phyloP scores from a whole-genome alignment of 163 green algal genomes.

The Scenedesmus sp. region DNA sequence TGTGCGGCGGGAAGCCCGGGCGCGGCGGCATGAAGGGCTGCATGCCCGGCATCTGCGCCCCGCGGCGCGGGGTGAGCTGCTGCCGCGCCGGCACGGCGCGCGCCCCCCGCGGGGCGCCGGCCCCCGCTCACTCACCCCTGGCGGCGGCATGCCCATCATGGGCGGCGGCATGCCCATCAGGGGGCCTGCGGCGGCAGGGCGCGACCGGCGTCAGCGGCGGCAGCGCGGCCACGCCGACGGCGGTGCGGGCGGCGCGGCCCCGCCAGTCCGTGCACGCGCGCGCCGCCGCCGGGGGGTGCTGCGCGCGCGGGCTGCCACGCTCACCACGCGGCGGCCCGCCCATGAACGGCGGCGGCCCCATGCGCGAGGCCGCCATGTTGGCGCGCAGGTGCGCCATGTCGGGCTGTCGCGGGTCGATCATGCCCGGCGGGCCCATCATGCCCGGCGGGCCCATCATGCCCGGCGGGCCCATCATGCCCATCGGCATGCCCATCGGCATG shows the following conservation, averaged over 20 bases:
- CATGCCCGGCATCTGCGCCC: too few relatives aligned
- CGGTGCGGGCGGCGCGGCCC: too few relatives aligned
- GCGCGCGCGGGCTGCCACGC: not conserved
- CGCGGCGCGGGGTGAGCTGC: too few relatives aligned
- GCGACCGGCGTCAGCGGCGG: not conserved
- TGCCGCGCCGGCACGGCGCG: too few relatives aligned
- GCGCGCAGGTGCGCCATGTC: not conserved
- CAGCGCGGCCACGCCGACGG: too few relatives aligned
- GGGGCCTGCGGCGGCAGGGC: not conserved
- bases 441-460: not conserved
- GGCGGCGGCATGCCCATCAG: constrained; percentile 2
- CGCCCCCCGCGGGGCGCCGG: too few relatives aligned
- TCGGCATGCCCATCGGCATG: not conserved
- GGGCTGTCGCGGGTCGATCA: not conserved
- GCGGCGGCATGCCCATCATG: constrained; percentile 23
- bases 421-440: not conserved
- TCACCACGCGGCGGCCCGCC: not conserved
- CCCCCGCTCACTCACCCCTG: too few relatives aligned
- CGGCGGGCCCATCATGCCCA: constrained; percentile 9
- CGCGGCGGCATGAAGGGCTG: too few relatives aligned
- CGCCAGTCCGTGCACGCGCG: too few relatives aligned
- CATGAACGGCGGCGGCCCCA: not conserved
- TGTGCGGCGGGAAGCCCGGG: too few relatives aligned
- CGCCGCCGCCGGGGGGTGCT: too few relatives aligned
- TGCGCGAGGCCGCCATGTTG: not conserved